Evolutionary conservation across 768 basidiomycete genomes (phyloP), one percentile per base, ranked within the genome.

Genomic region (Lactarius hatsudake): DNA sequence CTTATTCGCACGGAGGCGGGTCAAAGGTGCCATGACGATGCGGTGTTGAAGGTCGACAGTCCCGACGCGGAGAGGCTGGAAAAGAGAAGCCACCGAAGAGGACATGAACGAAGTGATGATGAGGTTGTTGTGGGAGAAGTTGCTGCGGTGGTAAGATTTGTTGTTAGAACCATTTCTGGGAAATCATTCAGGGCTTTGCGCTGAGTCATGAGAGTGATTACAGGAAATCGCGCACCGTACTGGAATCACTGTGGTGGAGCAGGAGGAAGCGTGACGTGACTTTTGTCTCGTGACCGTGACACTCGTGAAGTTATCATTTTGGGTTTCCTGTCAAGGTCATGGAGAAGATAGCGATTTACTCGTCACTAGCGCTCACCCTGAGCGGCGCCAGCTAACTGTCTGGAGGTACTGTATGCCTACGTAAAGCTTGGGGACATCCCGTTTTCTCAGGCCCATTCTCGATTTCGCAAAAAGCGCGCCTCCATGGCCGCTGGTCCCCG

Each of bases 361-460:
- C 9, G 81, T 90, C 38, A 90, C 90, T 1, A n/a, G n/a, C n/a
- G 77, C 88, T 30, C 81, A 90, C 66, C 74, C 79, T 8, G 83
- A 84, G 61, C 83, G 79, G 60, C 79, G 77, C 13, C 80, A 79
- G 56, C 70, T 92, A 2, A 83, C 87, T 2, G 75, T 92, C 48
- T 93, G 91, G 91, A 83, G 88, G 32, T 92, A n/a, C n/a, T n/a
- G n/a, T n/a, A 92, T 73, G 82, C 81, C 0, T 88, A 87, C 71
- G 75, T 88, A 66, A 85, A 84, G 68, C 86, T 85, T 12, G 86
- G 83, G 72, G 83, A 84, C 66, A 78, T 80, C 1, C 85, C 84
- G 3, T 73, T 80, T 20, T 80, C 81, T 15, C 72, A 79, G 20
- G 76, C 74, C 0, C 76, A 75, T 53, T 62, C 74, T 36, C 65